Conservation (phyloP, 1,284 basidiomycete genomes). For the Boletellus deceptivus region DNA sequence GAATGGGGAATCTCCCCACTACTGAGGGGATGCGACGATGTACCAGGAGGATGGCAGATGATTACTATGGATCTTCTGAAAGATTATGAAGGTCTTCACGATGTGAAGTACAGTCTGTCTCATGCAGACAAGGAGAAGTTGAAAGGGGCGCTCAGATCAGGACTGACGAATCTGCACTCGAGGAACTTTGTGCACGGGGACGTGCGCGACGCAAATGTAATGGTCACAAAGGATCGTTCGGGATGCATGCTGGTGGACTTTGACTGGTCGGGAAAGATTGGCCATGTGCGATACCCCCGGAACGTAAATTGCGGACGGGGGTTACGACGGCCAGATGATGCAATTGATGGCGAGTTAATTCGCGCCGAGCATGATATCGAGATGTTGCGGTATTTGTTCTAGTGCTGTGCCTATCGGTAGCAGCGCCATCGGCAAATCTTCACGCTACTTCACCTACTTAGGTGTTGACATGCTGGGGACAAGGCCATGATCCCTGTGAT, state of each 20-base stretch:
- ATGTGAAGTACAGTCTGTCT: not conserved
- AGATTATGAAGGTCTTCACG: not conserved
- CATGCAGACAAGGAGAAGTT: not conserved
- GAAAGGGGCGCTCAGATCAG: not conserved
- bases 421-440: too few species aligned
- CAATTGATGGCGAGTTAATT: too few species aligned
- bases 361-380: too few species aligned
- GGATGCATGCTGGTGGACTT: conserved; percentile 23
- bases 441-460: too few species aligned
- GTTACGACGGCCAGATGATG: too few species aligned
- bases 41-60: conserved; percentile 32
- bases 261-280: conserved; percentile 23
- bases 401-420: too few species aligned
- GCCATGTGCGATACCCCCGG: conserved; percentile 17
- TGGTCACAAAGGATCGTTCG: conserved; percentile 7
- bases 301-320: too few species aligned
- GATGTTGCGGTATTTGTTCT: too few species aligned
- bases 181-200: conserved; percentile 17
- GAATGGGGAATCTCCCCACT: conserved; percentile 11
- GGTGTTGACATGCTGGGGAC: too few species aligned
- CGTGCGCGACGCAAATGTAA: conserved; percentile 18
- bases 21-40: conserved; percentile 17
- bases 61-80: conserved; percentile 29
- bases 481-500: too few species aligned
- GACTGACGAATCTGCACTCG: conserved; percentile 11